Evolutionary conservation across 2,329 filamentous ascomycete genomes (phyloP).

Genomic region (Penicillium decumbens): DNA sequence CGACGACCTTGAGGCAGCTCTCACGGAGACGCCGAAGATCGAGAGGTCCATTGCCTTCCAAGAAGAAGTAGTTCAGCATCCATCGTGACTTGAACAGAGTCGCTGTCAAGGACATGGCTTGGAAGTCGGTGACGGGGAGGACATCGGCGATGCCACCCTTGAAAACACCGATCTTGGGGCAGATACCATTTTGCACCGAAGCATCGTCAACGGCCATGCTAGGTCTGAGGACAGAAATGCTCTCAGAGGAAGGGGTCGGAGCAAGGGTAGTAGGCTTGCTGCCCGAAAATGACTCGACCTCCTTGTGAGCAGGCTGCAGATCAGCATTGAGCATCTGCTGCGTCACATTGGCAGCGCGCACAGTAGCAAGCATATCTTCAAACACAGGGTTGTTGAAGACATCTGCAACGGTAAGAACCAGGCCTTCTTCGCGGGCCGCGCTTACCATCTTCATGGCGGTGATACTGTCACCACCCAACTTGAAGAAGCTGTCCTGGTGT

Average conservation of each 20-base stretch:
- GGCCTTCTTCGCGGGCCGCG: conserved; percentile 37
- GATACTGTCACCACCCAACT: conserved; percentile 41
- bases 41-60: conserved; percentile 48
- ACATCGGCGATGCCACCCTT: conserved; percentile 53
- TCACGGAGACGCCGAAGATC: conserved; percentile 45
- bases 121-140: conserved; percentile 53
- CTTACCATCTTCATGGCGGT: conserved; percentile 42
- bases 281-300: conserved; percentile 15
- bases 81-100: conserved; percentile 36
- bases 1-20: conserved; percentile 50
- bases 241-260: conserved; percentile 21
- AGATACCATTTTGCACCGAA: conserved; percentile 49
- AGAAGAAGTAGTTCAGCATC: conserved; percentile 54
- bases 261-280: conserved; percentile 13
- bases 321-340: conserved; percentile 22
- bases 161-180: conserved; percentile 49
- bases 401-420: conserved; percentile 42
- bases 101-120: conserved; percentile 36
- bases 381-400: conserved; percentile 43
- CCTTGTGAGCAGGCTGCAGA: conserved; percentile 17
- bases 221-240: conserved; percentile 25
- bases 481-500: conserved; percentile 42
- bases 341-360: conserved; percentile 24
- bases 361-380: conserved; percentile 36
- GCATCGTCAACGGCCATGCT: conserved; percentile 24